phyloP scores from a whole-genome alignment of 2,329 filamentous ascomycete genomes.

The Monilinia polystroma region DNA sequence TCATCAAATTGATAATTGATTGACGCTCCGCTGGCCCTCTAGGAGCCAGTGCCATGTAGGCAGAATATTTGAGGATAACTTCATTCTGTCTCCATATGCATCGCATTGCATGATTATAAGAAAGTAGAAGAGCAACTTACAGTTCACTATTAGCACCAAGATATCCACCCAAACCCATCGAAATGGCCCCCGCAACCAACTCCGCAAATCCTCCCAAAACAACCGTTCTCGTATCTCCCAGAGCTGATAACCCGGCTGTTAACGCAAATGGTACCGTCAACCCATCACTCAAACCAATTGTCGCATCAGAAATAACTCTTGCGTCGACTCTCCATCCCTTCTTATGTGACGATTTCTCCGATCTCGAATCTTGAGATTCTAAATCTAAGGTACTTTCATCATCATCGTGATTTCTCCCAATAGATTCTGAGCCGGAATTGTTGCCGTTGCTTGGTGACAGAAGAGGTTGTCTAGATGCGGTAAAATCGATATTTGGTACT shows the following conservation, averaged over 20 bases:
- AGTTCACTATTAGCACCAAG: conserved; percentile 52
- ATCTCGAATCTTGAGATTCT: conserved; percentile 30
- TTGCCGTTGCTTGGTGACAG: conserved; percentile 17
- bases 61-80: not conserved
- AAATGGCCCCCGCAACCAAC: conserved; percentile 59
- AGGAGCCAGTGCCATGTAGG: not conserved
- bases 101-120: not conserved
- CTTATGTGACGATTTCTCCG: conserved; percentile 30
- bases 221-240: conserved; percentile 53
- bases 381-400: conserved; percentile 31
- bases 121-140: conserved; percentile 31
- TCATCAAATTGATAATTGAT: not conserved
- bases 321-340: conserved; percentile 38
- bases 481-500: conserved; percentile 23
- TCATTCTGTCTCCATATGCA: not conserved
- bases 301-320: conserved; percentile 51
- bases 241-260: conserved; percentile 54
- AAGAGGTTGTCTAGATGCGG: conserved; percentile 29
- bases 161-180: conserved; percentile 62
- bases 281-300: conserved; percentile 62
- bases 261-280: conserved; percentile 63
- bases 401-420: not conserved
- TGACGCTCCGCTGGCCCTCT: conserved; percentile 3
- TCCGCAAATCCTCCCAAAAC: conserved; percentile 61
- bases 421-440: conserved; percentile 1